These are phyloP conservation scores for Choiromyces venosus DNA, from an alignment of 495 filamentous ascomycete species.

Conservation along the genomic window DNA sequence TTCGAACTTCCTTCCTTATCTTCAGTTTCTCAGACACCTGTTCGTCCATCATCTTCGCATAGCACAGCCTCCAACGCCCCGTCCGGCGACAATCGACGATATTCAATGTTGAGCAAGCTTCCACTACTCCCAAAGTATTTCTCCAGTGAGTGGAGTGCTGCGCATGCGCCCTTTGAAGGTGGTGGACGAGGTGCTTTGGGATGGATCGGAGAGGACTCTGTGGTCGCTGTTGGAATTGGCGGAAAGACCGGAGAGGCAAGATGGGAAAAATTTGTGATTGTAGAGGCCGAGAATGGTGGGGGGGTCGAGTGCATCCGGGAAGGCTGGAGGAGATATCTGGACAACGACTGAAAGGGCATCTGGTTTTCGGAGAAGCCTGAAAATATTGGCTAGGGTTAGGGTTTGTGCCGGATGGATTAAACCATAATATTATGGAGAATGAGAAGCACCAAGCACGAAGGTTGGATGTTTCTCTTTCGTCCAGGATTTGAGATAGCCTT, in stretches of 20 bases:
- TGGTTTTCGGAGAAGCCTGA: not conserved
- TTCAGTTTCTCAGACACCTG: slow-evolving; percentile 38
- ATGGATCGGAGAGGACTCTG: slow-evolving; percentile 37
- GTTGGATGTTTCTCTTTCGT: not conserved
- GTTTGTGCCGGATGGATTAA: not conserved
- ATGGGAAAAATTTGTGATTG: slow-evolving; percentile 42
- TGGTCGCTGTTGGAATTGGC: slow-evolving; percentile 35
- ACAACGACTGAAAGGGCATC: slow-evolving; percentile 34
- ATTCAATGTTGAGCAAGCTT: slow-evolving; percentile 36
- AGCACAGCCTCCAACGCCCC: slow-evolving; percentile 17
- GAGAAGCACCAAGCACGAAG: not conserved
- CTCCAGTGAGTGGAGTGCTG: slow-evolving; percentile 41
- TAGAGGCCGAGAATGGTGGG: slow-evolving; percentile 34
- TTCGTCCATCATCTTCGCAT: slow-evolving; percentile 40
- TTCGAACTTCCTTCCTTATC: slow-evolving; percentile 61
- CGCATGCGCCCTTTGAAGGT: slow-evolving; percentile 40
- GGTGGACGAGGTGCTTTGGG: slow-evolving; percentile 36
- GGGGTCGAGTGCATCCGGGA: slow-evolving; percentile 46
- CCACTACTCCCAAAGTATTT: slow-evolving; percentile 42
- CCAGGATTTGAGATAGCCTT: not conserved
- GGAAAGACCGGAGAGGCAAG: slow-evolving; percentile 35
- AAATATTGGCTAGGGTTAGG: not conserved
- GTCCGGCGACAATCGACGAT: slow-evolving; percentile 38
- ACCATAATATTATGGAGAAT: not conserved
- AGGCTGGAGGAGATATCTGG: slow-evolving; percentile 41